These are phyloP conservation scores for Balakata baccata DNA, from an alignment of 345 rosid species.

Conservation along the genomic window DNA sequence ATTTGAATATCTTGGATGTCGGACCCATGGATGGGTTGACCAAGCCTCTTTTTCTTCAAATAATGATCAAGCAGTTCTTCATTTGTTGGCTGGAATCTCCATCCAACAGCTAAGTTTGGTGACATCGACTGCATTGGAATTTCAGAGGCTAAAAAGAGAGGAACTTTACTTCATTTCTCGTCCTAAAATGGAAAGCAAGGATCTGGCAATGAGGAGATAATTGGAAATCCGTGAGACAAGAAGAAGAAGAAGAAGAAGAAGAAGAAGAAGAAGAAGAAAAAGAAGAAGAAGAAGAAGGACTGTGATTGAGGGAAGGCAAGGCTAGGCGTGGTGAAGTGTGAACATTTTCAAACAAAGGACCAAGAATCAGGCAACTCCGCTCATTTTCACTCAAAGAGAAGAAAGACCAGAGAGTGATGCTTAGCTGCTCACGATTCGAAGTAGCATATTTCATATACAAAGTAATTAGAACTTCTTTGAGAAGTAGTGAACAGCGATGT, in stretches of 20 bases:
- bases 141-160: neutral
- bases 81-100: conserved; percentile 40
- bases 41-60: conserved; percentile 30
- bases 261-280: no score
- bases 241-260: no score
- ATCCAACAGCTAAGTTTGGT: conserved; percentile 2
- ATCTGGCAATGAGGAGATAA: neutral
- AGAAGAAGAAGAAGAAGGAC: neutral
- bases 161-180: neutral
- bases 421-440: neutral
- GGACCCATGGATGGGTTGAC: neutral
- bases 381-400: neutral
- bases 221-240: neutral
- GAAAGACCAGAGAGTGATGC: neutral
- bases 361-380: neutral
- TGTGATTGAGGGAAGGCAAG: neutral
- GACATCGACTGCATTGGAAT: neutral
- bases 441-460: no score
- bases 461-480: neutral
- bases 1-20: conserved; percentile 38
- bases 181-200: neutral
- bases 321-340: neutral
- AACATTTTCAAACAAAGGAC: neutral
- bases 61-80: conserved; percentile 33
- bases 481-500: neutral